Base-by-base conservation (phyloP, 768 basidiomycete species). In the Leucocoprinus sp. region DNA sequence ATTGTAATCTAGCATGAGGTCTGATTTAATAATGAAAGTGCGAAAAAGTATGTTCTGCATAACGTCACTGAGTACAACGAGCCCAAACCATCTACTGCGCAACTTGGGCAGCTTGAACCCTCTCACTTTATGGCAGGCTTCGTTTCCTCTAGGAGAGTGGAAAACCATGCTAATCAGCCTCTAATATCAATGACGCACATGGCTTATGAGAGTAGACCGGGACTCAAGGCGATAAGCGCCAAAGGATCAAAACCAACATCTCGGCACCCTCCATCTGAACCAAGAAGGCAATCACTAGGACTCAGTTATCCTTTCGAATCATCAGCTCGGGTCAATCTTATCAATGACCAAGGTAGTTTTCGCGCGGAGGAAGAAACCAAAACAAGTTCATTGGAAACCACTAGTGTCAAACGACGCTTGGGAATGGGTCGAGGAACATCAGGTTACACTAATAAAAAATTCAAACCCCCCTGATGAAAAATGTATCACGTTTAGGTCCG, bases 381-480 rank as follows among this genome's bases (percentile, higher is more conserved):
- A 11, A 33, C 37, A 9, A 39, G 51, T 48, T 22, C 21, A 33
- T 15, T n/a, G 34, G 22, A 19, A 3, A 18, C 26, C 34, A 35
- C 47, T 38, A 71, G 70, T 23, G 59, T 58, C 14, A 83, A 82
- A 54, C 68, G 79, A 48, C 67, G 79, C 35, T 62, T 83, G 42
- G 82, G 82, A 0, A 81, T 83, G 79, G 78, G 78, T 14, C 65
- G 75, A 52, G 58, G 60, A 3, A 60, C 59, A 5, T 60, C 52
- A 19, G 74, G 76, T 3, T 83, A 83, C 55, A 54, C 74, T 18
- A 84, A 82, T 59, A 84, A 83, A 61, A 83, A 79, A 61, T 83
- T 82, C 69, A 83, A 81, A 60, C 57, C 65, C n/a, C 79, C 74
- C 31, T 60, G 60, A 36, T 67, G 46, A 62, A 27, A 27, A 12